Percentiles rank a stretch among this genome's conserved stretches.
Evolutionary conservation across 352 stramenopile species (phyloP).

Genomic region (Globisporangium carolinianum): DNA sequence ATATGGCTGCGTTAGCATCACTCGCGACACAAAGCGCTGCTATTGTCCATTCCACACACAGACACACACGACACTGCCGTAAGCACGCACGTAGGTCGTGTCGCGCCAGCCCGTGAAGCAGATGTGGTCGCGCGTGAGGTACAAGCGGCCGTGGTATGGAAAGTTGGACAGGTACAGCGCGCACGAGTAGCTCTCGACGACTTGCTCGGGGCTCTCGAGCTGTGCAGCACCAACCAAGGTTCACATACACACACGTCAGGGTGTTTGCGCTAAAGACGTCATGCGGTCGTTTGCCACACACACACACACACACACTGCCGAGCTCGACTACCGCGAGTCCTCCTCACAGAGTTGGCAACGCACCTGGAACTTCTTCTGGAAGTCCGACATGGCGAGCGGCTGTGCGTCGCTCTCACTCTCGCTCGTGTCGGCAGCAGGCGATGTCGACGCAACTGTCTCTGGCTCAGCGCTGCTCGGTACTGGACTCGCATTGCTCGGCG

Average conservation of each 20-base stretch:
- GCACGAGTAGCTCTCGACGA: conserved; percentile 82
- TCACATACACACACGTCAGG: background rate
- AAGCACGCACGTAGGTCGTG: conserved; percentile 57
- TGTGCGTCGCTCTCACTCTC: conserved; percentile 28
- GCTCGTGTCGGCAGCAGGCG: conserved; percentile 7
- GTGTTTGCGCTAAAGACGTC: background rate
- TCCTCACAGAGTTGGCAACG: background rate
- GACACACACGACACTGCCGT: background rate
- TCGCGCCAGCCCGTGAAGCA: conserved; percentile 82
- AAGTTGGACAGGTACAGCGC: conserved; percentile 78
- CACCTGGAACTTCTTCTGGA: conserved; percentile 83
- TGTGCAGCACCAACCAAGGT: conserved; percentile 10
- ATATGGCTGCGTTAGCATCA: background rate
- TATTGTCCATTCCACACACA: background rate
- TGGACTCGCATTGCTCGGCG: background rate
- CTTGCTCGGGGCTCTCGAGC: conserved; percentile 62
- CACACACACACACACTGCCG: background rate
- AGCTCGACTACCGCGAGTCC: background rate
- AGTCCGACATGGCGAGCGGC: conserved; percentile 52
- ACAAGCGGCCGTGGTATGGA: conserved; percentile 72
- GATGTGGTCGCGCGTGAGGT: conserved; percentile 64
- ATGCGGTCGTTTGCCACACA: background rate
- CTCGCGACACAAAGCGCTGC: too few relatives aligned
- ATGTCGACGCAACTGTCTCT: conserved; percentile 2
- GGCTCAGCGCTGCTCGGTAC: conserved; percentile 2